A percentile compares a stretch with the other conserved stretches of the same genome.
phyloP scores from a whole-genome alignment of 805 yeast genomes.

The Saccharomycopsis amapae region DNA sequence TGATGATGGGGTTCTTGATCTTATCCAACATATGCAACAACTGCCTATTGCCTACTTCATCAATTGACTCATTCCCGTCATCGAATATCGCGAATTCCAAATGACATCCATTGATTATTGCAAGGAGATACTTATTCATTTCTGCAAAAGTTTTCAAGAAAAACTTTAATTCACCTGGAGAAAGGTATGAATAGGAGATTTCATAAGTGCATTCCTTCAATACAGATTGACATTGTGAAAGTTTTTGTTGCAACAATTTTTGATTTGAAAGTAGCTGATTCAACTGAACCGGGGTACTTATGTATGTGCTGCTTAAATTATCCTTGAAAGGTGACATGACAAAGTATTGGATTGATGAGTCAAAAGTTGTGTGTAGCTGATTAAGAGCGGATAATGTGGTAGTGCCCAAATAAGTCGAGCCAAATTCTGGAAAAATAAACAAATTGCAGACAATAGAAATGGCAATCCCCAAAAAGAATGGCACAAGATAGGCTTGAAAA shows the following conservation, averaged over 20 bases:
- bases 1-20: constrained; percentile 29
- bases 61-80: constrained; percentile 21
- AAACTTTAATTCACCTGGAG: constrained; percentile 36
- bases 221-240: constrained; percentile 32
- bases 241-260: constrained; percentile 28
- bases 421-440: constrained; percentile 44
- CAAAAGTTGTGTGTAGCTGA: constrained; percentile 35
- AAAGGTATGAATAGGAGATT: constrained; percentile 39
- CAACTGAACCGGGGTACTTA: constrained; percentile 23
- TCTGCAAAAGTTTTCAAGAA: constrained; percentile 30
- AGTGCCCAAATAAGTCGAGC: constrained; percentile 41
- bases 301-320: constrained; percentile 13
- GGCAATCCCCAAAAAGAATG: constrained; percentile 41
- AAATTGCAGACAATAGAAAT: constrained; percentile 38
- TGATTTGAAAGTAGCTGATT: constrained; percentile 32
- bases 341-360: constrained; percentile 35
- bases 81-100: constrained; percentile 33
- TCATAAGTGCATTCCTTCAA: constrained; percentile 43
- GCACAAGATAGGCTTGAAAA: constrained; percentile 34
- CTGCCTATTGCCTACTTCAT: constrained; percentile 17
- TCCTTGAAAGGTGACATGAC: constrained; percentile 20
- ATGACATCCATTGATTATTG: constrained; percentile 43
- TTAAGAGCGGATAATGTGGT: constrained; percentile 34
- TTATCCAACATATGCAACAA: constrained; percentile 23
- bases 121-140: constrained; percentile 32